Percentiles rank a stretch among this genome's conserved stretches.
Evolutionary conservation across 768 basidiomycete genomes (phyloP).

Genomic region (Suillus brevipes): DNA sequence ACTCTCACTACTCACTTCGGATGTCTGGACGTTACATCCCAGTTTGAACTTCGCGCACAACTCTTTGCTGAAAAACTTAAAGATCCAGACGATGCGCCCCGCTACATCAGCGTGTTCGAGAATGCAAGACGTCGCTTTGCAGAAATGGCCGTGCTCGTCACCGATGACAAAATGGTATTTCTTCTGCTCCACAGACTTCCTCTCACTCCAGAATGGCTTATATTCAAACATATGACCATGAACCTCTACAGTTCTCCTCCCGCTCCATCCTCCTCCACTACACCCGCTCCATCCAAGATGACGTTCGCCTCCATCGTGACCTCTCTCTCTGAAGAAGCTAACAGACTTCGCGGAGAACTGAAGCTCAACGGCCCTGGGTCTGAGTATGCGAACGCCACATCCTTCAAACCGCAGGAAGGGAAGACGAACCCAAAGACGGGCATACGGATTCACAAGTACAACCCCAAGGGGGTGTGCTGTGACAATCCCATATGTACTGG

Average conservation of each 20-base stretch:
- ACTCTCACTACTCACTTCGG: neutral
- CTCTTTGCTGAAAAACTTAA: neutral
- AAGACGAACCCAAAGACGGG: too few species aligned
- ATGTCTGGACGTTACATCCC: neutral
- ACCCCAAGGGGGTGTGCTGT: too few species aligned
- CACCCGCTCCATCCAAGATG: neutral
- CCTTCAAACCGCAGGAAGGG: too few species aligned
- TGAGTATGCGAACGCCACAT: too few species aligned
- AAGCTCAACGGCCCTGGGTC: too few species aligned
- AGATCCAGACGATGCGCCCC: neutral
- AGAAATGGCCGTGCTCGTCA: neutral
- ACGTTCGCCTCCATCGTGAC: too few species aligned
- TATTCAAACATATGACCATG: constrained; percentile 1
- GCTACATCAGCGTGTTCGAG: neutral
- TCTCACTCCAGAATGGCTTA: neutral
- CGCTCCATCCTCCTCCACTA: too few species aligned
- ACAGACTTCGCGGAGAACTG: too few species aligned
- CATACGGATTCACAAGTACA: too few species aligned
- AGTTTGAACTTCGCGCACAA: neutral
- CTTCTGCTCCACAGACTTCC: neutral
- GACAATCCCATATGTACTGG: too few species aligned
- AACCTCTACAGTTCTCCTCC: neutral
- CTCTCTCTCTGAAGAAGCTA: too few species aligned
- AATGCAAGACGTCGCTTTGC: neutral
- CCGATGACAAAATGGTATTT: neutral